Conservation (phyloP, 441 rosid species). For the Euphorbia celastroides region DNA sequence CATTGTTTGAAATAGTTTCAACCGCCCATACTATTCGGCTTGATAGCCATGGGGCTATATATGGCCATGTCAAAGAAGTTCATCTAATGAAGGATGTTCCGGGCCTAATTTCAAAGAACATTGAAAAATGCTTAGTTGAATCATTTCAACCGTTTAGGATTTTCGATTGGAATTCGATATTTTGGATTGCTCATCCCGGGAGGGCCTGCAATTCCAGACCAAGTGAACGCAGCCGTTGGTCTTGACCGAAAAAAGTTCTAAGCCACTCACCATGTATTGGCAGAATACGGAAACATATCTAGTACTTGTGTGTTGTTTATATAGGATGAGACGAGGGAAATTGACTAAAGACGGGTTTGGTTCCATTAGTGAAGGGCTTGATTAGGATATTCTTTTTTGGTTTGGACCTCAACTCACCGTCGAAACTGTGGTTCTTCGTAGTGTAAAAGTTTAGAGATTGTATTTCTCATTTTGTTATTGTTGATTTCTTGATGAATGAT, state of each 20-base stretch:
- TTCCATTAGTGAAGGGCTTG: slow-evolving; percentile 41
- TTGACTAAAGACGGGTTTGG: slow-evolving; percentile 22
- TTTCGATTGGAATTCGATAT: slow-evolving; percentile 44
- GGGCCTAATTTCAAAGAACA: slow-evolving; percentile 29
- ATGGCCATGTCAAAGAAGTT: slow-evolving; percentile 38
- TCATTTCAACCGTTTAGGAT: slow-evolving; percentile 38
- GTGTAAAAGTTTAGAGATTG: slow-evolving; percentile 14
- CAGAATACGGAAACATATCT: slow-evolving; percentile 41
- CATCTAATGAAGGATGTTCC: slow-evolving; percentile 48
- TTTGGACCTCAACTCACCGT: slow-evolving; percentile 50
- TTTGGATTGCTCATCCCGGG: slow-evolving; percentile 50
- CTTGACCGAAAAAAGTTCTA: slow-evolving; percentile 33
- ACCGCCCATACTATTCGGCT: slow-evolving; percentile 35
- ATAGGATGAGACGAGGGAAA: slow-evolving; percentile 41
- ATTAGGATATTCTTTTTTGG: slow-evolving; percentile 46
- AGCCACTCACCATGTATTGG: slow-evolving; percentile 27
- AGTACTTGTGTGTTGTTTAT: slow-evolving; percentile 41
- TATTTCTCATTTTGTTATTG: neutral
- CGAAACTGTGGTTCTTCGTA: slow-evolving; percentile 42
- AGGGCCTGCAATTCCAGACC: slow-evolving; percentile 41
- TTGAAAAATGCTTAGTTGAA: slow-evolving; percentile 29
- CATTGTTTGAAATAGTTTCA: slow-evolving; percentile 33
- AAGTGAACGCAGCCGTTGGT: slow-evolving; percentile 26
- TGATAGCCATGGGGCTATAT: slow-evolving; percentile 39
- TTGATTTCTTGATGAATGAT: no score